These are phyloP conservation scores for Casuarina equisetifolia DNA, from an alignment of 306 rosid genomes.

Conservation along the genomic window DNA sequence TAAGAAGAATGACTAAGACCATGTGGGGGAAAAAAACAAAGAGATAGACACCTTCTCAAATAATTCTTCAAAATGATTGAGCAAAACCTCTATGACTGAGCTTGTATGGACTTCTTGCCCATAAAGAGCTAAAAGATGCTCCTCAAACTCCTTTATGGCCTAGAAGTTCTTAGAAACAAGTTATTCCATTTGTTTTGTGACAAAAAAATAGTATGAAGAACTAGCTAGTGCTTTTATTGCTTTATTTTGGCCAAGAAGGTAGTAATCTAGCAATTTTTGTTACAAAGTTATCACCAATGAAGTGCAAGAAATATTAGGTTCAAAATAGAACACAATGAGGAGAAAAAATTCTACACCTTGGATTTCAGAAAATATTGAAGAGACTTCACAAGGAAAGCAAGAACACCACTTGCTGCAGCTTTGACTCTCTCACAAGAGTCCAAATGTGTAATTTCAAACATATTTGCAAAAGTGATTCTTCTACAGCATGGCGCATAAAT, in stretches of 20 bases:
- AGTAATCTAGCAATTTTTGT: slow-evolving; percentile 71
- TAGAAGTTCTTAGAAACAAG: too few species aligned
- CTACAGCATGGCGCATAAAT: slow-evolving; percentile 47
- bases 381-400: slow-evolving; percentile 52
- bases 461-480: slow-evolving; percentile 63
- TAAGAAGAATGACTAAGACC: neutral
- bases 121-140: too few species aligned
- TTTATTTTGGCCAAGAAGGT: slow-evolving; percentile 54
- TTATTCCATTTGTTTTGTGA: slow-evolving; percentile 65
- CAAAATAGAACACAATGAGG: slow-evolving; percentile 20
- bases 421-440: slow-evolving; percentile 50
- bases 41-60: slow-evolving; percentile 51
- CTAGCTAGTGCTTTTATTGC: slow-evolving; percentile 40
- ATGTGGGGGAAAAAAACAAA: neutral
- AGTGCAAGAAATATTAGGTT: slow-evolving; percentile 15
- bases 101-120: too few species aligned
- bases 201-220: slow-evolving; percentile 37
- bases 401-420: slow-evolving; percentile 48
- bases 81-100: too few species aligned
- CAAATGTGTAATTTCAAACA: slow-evolving; percentile 50
- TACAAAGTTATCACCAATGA: slow-evolving; percentile 23
- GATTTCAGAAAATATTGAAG: slow-evolving; percentile 56
- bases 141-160: too few species aligned
- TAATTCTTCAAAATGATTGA: slow-evolving; percentile 57
- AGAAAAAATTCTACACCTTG: slow-evolving; percentile 53